Percentiles rank a stretch among this genome's conserved stretches.
Conservation (phyloP, 306 rosid genomes). For the Spatholobus suberectus region DNA sequence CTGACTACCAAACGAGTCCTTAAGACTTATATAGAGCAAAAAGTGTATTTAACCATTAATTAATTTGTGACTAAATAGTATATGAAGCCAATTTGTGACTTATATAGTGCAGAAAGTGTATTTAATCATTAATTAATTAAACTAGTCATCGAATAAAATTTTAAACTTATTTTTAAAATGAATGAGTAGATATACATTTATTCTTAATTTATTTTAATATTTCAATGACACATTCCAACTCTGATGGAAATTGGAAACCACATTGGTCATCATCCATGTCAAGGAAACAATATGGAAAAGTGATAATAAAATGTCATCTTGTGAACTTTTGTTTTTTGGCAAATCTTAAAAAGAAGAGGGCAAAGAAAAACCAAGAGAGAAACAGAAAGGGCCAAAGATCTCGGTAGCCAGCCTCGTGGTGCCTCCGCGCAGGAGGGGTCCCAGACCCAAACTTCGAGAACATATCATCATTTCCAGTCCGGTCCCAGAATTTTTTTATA, state of each 20-base stretch:
- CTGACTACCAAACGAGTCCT: too few relatives aligned
- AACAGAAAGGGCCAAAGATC: not conserved
- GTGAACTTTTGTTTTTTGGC: not conserved
- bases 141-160: too few relatives aligned
- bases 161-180: too few relatives aligned
- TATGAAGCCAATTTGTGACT: too few relatives aligned
- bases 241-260: not conserved
- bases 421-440: not conserved
- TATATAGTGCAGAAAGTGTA: too few relatives aligned
- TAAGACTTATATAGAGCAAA: too few relatives aligned
- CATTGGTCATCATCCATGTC: not conserved
- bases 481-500: not conserved
- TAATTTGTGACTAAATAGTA: too few relatives aligned
- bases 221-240: too few relatives aligned
- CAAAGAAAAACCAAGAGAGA: not conserved
- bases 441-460: not conserved
- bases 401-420: not conserved
- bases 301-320: not conserved
- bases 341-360: not conserved
- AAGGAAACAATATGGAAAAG: not conserved
- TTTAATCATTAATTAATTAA: too few relatives aligned
- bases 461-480: not conserved
- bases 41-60: too few relatives aligned
- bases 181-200: too few relatives aligned
- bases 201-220: too few relatives aligned